phyloP scores from a whole-genome alignment of 805 yeast genomes.

The Wickerhamomyces xylosicus region DNA sequence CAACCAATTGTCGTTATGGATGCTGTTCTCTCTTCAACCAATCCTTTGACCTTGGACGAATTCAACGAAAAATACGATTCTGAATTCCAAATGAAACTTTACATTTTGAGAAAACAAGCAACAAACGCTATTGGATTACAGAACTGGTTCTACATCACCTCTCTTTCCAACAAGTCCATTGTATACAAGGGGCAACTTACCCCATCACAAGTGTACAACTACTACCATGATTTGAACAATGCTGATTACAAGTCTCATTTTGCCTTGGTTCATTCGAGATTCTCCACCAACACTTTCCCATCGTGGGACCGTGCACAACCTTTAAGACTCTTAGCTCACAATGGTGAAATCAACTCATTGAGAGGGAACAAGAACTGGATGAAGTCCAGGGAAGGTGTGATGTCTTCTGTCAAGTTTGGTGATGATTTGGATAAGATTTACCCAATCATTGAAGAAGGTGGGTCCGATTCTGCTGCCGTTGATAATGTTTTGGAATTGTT shows the following conservation, averaged over 20 bases:
- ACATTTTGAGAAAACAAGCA: conserved; percentile 79
- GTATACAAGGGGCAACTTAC: conserved; percentile 97
- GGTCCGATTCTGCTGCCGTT: conserved; percentile 96
- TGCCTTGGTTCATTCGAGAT: conserved; percentile 93
- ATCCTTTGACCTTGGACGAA: conserved; percentile 32
- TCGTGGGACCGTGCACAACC: conserved; percentile 99
- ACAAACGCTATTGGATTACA: conserved; percentile 87
- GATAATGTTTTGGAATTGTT: conserved; percentile 91
- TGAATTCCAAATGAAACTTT: conserved; percentile 73
- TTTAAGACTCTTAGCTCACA: conserved; percentile 92
- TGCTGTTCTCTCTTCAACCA: conserved; percentile 30
- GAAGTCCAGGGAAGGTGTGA: conserved; percentile 97
- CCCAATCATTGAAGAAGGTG: conserved; percentile 97
- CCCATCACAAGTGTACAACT: conserved; percentile 90
- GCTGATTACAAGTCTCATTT: conserved; percentile 92
- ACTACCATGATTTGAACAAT: conserved; percentile 86
- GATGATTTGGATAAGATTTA: conserved; percentile 84
- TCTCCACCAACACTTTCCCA: conserved; percentile 97
- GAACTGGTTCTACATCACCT: conserved; percentile 96
- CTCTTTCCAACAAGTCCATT: conserved; percentile 77
- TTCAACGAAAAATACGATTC: conserved; percentile 47
- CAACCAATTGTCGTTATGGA: conserved; percentile 86
- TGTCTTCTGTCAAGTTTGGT: conserved; percentile 80
- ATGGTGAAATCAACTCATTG: conserved; percentile 95
- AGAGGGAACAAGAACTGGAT: conserved; percentile 99